Evolutionary conservation across 2,329 filamentous ascomycete species (phyloP), one percentile per base, ranked within the genome.

Genomic region (Chalara sp.): DNA sequence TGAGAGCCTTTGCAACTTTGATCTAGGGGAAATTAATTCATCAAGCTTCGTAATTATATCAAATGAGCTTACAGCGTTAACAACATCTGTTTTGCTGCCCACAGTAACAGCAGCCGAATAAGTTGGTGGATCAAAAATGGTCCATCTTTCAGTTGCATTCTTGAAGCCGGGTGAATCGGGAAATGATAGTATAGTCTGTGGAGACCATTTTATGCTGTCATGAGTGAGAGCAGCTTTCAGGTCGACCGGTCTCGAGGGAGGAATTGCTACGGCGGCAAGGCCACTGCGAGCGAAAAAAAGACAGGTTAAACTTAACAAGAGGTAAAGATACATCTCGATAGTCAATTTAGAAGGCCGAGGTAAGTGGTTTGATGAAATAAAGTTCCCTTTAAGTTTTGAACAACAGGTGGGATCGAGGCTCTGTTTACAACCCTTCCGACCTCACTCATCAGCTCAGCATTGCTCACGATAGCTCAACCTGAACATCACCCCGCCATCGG

Each of bases 121-220:
- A 21, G 42, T 50, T 46, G 48, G 48, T 10, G 48, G 42, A 39
- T 46, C 41, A 46, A 37, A 50, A 10, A 50, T 28, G 32, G 31
- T 37, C 48, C 48, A 50, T 39, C 48, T 12, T 13, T 44, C 42
- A 7, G 48, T 50, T 8, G 33, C 32, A 30, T 46, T 31, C 28
- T 12, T 8, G 48, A 45, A 50, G 44, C 30, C 13, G 11, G 11
- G 7, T 30, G 13, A 11, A 31, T 31, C 13, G 21, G 44, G 44
- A n/a, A 39, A n/a, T 2, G 35, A 39, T 10, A 39, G 35, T 39
- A n/a, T 39, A n/a, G 35, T 3, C 35, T 39, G 10, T n/a, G 35
- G n/a, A 39, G 35, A 39, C 35, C 35, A 39, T 10, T 39, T 10
- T 10, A 39, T 39, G n/a, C 35, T 39, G 2, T 10, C 2, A n/a